A percentile compares a stretch with the other conserved stretches of the same genome.
Evolutionary conservation across 139 green algal genomes (phyloP).

Genomic region (Axilococcus clingmanii): DNA sequence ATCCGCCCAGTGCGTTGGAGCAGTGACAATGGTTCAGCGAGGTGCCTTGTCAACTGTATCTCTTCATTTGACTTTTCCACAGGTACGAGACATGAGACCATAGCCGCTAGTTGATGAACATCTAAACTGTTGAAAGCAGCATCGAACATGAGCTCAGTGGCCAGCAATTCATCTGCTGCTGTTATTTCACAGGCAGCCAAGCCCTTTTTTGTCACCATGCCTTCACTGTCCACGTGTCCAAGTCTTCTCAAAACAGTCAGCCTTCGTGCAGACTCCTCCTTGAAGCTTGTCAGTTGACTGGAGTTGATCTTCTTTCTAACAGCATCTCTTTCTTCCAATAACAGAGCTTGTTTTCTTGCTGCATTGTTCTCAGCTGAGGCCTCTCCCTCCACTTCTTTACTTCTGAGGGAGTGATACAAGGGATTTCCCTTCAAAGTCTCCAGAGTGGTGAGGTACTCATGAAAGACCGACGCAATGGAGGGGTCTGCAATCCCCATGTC

Average conservation of each 20-base stretch:
- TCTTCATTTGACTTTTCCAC: constrained; percentile 56
- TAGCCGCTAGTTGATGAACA: constrained; percentile 42
- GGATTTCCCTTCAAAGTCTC: too few relatives aligned
- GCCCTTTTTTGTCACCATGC: constrained; percentile 63
- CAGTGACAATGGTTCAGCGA: constrained; percentile 30
- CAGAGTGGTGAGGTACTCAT: constrained; percentile 3
- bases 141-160: constrained; percentile 68
- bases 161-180: constrained; percentile 64
- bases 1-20: constrained; percentile 44
- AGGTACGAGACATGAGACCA: constrained; percentile 65
- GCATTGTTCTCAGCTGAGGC: too few relatives aligned
- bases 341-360: too few relatives aligned
- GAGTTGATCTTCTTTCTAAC: constrained; percentile 35
- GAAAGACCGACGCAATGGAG: constrained; percentile 4
- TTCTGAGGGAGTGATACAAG: too few relatives aligned
- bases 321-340: constrained; percentile 29
- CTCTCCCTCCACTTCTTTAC: too few relatives aligned
- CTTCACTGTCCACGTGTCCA: constrained; percentile 62
- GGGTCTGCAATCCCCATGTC: constrained; percentile 73
- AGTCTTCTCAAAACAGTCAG: constrained; percentile 70
- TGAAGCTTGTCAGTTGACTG: constrained; percentile 46
- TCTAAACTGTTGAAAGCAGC: constrained; percentile 57
- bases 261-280: constrained; percentile 47
- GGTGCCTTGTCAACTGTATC: constrained; percentile 36
- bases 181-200: constrained; percentile 42